These are phyloP conservation scores for Talaromyces albobiverticillius DNA, from an alignment of 2,329 filamentous ascomycete genomes.

Conservation along the genomic window DNA sequence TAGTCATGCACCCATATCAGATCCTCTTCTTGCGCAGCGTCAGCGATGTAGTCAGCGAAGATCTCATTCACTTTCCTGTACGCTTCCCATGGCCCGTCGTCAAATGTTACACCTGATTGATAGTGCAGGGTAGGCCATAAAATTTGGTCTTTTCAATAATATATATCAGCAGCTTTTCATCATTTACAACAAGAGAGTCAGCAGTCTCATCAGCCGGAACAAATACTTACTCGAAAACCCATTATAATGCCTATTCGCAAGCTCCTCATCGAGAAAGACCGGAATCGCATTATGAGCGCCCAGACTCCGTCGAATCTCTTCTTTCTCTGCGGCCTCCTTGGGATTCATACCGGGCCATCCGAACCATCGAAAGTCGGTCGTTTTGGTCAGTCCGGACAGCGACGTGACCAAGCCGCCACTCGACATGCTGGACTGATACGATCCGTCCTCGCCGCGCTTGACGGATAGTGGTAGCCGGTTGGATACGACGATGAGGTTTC, in stretches of 20 bases:
- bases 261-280: slow-evolving; percentile 81
- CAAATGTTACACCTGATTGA: slow-evolving; percentile 90
- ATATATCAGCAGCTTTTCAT: background rate
- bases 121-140: slow-evolving; percentile 97
- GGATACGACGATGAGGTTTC: slow-evolving; percentile 67
- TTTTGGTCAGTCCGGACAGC: slow-evolving; percentile 80
- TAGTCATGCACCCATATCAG: slow-evolving; percentile 97
- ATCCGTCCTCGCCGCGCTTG: slow-evolving; percentile 78
- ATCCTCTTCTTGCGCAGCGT: slow-evolving; percentile 79
- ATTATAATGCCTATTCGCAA: slow-evolving; percentile 92
- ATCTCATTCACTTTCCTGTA: slow-evolving; percentile 86
- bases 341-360: slow-evolving; percentile 91
- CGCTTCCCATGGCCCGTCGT: slow-evolving; percentile 82
- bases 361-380: slow-evolving; percentile 91
- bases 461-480: slow-evolving; percentile 92
- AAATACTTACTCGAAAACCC: slow-evolving; percentile 77
- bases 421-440: slow-evolving; percentile 82
- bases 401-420: slow-evolving; percentile 90
- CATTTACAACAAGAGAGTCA: too few species aligned
- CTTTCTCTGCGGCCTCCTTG: slow-evolving; percentile 67
- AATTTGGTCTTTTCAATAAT: slow-evolving; percentile 67
- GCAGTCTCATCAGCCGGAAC: too few species aligned
- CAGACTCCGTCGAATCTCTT: slow-evolving; percentile 66
- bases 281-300: slow-evolving; percentile 79
- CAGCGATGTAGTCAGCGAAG: slow-evolving; percentile 79